A percentile compares a stretch with the other conserved stretches of the same genome.
Evolutionary conservation across 2,329 filamentous ascomycete species (phyloP).

Genomic region (Chrysoporthe austroafricana): DNA sequence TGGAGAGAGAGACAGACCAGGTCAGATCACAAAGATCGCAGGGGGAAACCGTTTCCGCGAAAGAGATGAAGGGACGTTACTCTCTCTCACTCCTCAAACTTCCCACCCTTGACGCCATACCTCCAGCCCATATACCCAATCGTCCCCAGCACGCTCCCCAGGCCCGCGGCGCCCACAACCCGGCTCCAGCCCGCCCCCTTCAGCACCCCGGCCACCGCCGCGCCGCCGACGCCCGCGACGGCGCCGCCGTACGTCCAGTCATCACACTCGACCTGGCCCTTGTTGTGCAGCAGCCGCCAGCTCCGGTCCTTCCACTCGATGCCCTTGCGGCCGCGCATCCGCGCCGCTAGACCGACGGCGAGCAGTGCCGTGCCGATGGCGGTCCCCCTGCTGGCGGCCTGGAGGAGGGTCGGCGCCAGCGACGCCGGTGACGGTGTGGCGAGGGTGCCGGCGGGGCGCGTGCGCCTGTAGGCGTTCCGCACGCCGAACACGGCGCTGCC

Average conservation of each 20-base stretch:
- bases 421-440: background rate
- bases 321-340: conserved; percentile 25
- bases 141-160: conserved; percentile 18
- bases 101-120: conserved; percentile 16
- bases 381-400: conserved; percentile 17
- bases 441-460: background rate
- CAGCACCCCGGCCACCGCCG: background rate
- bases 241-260: conserved; percentile 15
- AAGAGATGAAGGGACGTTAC: no score
- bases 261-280: conserved; percentile 17
- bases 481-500: conserved; percentile 3
- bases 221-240: background rate
- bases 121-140: conserved; percentile 18
- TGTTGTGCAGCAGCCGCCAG: conserved; percentile 15
- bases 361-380: conserved; percentile 10
- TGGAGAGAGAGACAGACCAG: no score
- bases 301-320: conserved; percentile 28
- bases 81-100: conserved; percentile 5
- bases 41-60: no score
- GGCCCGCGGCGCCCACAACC: conserved; percentile 4
- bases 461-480: background rate
- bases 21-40: no score
- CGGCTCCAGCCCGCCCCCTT: conserved; percentile 3
- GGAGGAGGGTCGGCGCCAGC: conserved; percentile 13
- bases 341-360: conserved; percentile 16